Conservation (phyloP, 371 early-diverging fungal genomes). For the Syncephalastrum contaminatum region DNA sequence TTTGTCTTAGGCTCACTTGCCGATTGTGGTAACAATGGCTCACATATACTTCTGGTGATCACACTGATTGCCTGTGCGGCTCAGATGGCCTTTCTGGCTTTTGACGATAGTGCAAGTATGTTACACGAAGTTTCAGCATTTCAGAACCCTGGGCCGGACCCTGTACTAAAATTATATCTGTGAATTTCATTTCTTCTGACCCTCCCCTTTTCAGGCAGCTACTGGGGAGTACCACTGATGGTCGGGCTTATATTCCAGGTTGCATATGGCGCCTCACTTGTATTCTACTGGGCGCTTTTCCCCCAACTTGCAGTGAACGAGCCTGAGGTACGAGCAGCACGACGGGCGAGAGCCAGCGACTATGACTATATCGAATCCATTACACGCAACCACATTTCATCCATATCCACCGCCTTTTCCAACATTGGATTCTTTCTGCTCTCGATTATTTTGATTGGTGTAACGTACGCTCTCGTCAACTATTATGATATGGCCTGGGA, state of each 20-base stretch:
- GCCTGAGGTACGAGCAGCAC: conserved; percentile 23
- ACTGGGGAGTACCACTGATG: conserved; percentile 26
- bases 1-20: conserved; percentile 18
- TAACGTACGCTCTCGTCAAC: conserved; percentile 12
- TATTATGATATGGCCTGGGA: conserved; percentile 9
- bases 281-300: conserved; percentile 26
- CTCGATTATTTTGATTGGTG: conserved; percentile 16
- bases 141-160: too few species aligned
- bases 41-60: conserved; percentile 16
- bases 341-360: conserved; percentile 8
- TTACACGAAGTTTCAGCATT: neutral
- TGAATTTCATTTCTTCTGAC: too few species aligned
- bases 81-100: conserved; percentile 23
- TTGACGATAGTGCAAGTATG: conserved; percentile 15
- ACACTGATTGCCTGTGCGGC: conserved; percentile 26
- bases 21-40: conserved; percentile 26
- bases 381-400: conserved; percentile 38
- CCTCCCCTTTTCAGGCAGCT: conserved; percentile 1
- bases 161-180: too few species aligned
- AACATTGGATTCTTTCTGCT: conserved; percentile 39
- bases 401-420: conserved; percentile 40
- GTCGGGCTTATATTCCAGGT: conserved; percentile 22
- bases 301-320: conserved; percentile 22
- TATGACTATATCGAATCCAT: conserved; percentile 19
- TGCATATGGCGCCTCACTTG: conserved; percentile 29